Evolutionary conservation across 441 rosid species (phyloP), one percentile per base, ranked within the genome.

Genomic region (Corymbia citriodora): DNA sequence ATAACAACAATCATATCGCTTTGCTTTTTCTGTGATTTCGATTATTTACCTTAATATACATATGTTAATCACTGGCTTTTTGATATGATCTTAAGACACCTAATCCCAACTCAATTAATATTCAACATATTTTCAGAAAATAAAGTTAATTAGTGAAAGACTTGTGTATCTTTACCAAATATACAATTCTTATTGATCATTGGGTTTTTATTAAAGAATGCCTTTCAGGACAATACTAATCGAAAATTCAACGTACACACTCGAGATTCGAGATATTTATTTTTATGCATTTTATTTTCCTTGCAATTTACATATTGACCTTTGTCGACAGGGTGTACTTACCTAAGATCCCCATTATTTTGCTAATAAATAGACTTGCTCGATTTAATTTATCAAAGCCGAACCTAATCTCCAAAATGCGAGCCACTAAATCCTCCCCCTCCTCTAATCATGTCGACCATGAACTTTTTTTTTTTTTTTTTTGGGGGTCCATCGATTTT

Each of bases 1-100:
- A 70, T 3, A 2, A 33, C 49, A 12, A 33, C 1, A 2, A 1
- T 11, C 7, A 14, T 11, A 7, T 2, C 10, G 1, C 15, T 5
- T 36, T 10, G 3, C 2, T 19, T 72, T 5, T 2, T 5, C 18
- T 19, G 27, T 36, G 27, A 18, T 33, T 70, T 70, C 2, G 1
- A 70, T 72, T 72, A 6, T 36, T 72, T 8, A 5, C 27, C 15
- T 72, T 4, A 10, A 72, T 72, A 19, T 33, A 16, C 2, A 5
- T 17, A 33, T 4, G 9, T 7, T 0, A 4, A 36, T 33, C 25
- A 3, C 4, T 1, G 1, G 13, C 48, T 70, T 33, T 70, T 33
- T 18, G 1, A 36, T 3, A 6, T 11, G 3, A 1, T 10, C 4
- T 19, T 3, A 19, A 36, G 8, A 6, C 49, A 10, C 40, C 13